Conservation (phyloP, 352 stramenopile species). For the Pythium oligandrum region DNA sequence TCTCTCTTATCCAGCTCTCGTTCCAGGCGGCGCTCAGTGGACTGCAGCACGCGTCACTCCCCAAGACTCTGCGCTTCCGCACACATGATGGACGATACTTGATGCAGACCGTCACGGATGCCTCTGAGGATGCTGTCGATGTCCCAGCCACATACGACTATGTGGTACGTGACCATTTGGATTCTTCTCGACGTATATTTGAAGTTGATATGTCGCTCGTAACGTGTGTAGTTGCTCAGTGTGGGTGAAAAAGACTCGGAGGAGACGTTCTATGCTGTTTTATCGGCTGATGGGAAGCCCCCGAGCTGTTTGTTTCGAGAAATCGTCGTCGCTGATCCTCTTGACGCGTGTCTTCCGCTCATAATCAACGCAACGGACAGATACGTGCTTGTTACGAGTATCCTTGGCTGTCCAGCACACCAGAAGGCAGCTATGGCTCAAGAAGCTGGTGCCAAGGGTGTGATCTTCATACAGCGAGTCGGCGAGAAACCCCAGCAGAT, state of each 20-base stretch:
- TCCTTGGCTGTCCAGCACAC: conserved; percentile 50
- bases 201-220: no score
- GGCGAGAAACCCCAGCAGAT: conserved; percentile 58
- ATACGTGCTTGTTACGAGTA: conserved; percentile 52
- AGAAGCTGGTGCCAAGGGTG: conserved; percentile 47
- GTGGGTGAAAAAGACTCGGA: conserved; percentile 36
- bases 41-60: conserved; percentile 32
- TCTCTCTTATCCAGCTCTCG: conserved; percentile 24
- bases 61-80: conserved; percentile 56
- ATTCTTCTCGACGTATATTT: no score
- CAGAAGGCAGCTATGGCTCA: conserved; percentile 59
- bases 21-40: conserved; percentile 34
- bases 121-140: neutral
- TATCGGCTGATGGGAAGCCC: conserved; percentile 46
- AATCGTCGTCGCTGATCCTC: conserved; percentile 43
- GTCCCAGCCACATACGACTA: conserved; percentile 29
- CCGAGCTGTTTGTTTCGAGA: conserved; percentile 52
- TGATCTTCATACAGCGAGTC: conserved; percentile 55
- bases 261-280: conserved; percentile 43
- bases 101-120: neutral
- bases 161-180: conserved; percentile 24
- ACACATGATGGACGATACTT: conserved; percentile 47
- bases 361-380: conserved; percentile 35
- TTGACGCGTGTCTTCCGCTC: conserved; percentile 49
- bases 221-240: conserved; percentile 30